Conservation (phyloP, 2,329 filamentous ascomycete species). For the Aphanocladium album region DNA sequence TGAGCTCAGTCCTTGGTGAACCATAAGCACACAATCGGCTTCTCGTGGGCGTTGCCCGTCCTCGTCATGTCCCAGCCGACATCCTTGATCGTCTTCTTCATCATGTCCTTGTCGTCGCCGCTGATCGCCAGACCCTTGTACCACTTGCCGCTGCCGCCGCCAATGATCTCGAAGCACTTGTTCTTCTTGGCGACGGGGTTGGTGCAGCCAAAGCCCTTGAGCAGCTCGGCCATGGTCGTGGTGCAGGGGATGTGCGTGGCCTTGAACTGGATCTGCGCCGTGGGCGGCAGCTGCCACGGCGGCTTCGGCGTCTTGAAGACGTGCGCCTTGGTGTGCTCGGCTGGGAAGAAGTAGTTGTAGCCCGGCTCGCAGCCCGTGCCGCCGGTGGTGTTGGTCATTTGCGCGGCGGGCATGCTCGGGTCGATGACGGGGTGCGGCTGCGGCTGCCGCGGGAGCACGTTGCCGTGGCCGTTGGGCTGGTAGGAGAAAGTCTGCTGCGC, state of each 20-base stretch:
- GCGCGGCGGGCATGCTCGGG: conserved; percentile 43
- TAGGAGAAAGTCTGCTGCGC: conserved; percentile 24
- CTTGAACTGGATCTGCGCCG: conserved; percentile 40
- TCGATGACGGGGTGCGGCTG: conserved; percentile 39
- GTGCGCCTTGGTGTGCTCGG: conserved; percentile 54
- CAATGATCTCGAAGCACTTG: conserved; percentile 50
- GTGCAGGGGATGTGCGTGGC: conserved; percentile 48
- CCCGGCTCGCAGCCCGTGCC: conserved; percentile 56
- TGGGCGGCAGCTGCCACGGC: conserved; percentile 48
- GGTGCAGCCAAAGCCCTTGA: conserved; percentile 53
- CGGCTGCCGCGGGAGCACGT: conserved; percentile 33
- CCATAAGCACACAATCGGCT: conserved; percentile 57
- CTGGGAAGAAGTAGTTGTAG: conserved; percentile 58
- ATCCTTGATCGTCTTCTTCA: conserved; percentile 47
- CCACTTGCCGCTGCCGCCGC: conserved; percentile 54
- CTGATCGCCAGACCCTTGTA: conserved; percentile 48
- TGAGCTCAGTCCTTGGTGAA: conserved; percentile 44
- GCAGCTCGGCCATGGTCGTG: conserved; percentile 50
- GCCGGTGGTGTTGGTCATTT: conserved; percentile 53
- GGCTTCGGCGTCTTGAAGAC: conserved; percentile 46
- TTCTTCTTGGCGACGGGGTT: conserved; percentile 50
- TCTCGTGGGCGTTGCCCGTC: conserved; percentile 42
- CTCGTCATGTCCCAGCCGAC: conserved; percentile 54
- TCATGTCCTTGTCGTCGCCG: conserved; percentile 44
- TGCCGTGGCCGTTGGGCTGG: conserved; percentile 35